Base-by-base conservation (phyloP, 139 green algal species). In the Chlorella sp. region DNA sequence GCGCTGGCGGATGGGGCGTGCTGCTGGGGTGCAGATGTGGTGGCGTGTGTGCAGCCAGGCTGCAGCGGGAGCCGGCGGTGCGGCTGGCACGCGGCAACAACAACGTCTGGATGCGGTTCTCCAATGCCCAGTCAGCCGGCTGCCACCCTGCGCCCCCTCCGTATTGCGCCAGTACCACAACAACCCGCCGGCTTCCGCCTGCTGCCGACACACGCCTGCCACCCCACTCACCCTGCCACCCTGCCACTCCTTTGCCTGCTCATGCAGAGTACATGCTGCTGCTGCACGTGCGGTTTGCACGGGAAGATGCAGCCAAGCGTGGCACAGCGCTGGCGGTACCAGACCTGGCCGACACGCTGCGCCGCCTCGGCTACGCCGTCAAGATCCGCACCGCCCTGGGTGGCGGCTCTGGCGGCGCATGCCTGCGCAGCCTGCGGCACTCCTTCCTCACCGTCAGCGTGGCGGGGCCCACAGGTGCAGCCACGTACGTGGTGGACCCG, bases 351-450 rank as follows among this genome's bases (percentile, higher is more conserved):
- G 89, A 91, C 26, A 73, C 51, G 25, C 82, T 94, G 41, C 76
- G 85, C 26, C 68, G 67, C 7, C 73, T 88, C 20, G 90, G 89
- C 12, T 86, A 94, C 69, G 36, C 47, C 1, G 89, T 93, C 32
- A 89, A 84, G 63, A 65, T 93, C 0, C 85, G 89, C 38, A 92
- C 84, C 28, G 89, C 87, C 2, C 73, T 93, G 51, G 90, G 90
- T 41, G 90, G 90, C 63, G 89, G 90, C 30, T 63, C 84, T 11
- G 87, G 89, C 64, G 82, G 84, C 57, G 88, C 88, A 3, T 95
- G 92, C 88, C 89, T 95, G 4, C 88, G 91, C 71, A 93, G 92
- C 78, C 85, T 95, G 39, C 90, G 92, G 76, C 92, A 95, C 88
- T 85, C 74, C 21, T 95, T 95, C 86, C 72, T 95, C 20, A 86